Evolutionary conservation across 495 filamentous ascomycete genomes (phyloP), one percentile per base, ranked within the genome.

Genomic region (Trichoderma erinaceum): DNA sequence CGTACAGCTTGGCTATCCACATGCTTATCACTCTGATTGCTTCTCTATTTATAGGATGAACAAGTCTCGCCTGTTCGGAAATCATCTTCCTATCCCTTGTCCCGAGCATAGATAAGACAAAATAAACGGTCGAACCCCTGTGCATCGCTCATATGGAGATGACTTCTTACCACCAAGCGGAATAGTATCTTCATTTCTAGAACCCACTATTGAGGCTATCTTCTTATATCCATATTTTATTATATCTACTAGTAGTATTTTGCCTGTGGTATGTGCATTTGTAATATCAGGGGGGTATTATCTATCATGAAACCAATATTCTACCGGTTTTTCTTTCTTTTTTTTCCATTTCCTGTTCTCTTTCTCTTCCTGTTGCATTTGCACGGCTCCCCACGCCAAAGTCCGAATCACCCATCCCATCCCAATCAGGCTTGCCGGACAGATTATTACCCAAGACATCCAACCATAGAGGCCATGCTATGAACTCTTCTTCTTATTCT

Each of bases 401-500:
- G 27, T 23, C 56, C 56, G 27, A 32, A 61, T 32, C 16, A 11
- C 56, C 23, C 56, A 61, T 29, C 56, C 56, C 27, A 32, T 12
- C 27, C 25, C 56, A 32, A 10, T 7, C 0, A 61, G 27, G 56
- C 56, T 21, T 0, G 13, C 25, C 25, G 16, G 3, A 13, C 27
- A 32, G 25, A 32, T 15, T 3, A 32, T 15, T 3, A 32, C 25
- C 23, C 56, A 61, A 61, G 56, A 6, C 25, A 32, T 25, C 23
- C 35, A 13, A 3, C 29, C 16, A 32, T 18, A 29, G 12, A 32
- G 13, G 11, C 27, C 56, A 18, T 18, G 5, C 27, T 32, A 61
- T 61, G 48, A 46, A 4, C 52, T 27, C 32, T 67, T 67, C 43
- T 27, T 68, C 3, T 43, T 58, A 65, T 58, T 32, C 64, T 25